Base-by-base conservation (phyloP, 805 yeast species). In the Maudiozyma bulderi region DNA sequence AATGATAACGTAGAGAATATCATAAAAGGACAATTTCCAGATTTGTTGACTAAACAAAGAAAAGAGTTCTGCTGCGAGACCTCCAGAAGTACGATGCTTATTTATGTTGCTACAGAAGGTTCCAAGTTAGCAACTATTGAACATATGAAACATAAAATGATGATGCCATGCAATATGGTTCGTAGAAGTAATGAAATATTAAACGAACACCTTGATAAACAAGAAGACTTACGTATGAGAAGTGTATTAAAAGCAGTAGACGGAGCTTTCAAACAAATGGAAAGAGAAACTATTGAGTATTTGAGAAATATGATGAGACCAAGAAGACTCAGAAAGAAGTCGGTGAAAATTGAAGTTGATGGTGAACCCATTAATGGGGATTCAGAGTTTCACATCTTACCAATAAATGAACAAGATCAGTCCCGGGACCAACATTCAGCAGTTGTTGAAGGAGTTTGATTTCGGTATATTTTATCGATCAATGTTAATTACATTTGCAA, bases 51-150 rank as follows among this genome's bases (percentile, higher is more conserved):
- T 26, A 74, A 77, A 5, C 57, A 73, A 10, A 62, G 69, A 10
- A 74, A 74, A 13, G 70, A 68, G 3, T 72, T 65, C 48, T 68
- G 80, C 5, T 81, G 80, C 61, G 90, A 84, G 65, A 50, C 81
- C 38, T 69, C 77, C 44, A 76, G 81, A 62, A 71, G 80, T n/a
- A 39, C 71, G 15, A 65, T 71, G 43, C 64, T 80, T 35, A 47
- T 74, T 8, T 52, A 60, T 35, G 73, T 72, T 52, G 68, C 72
- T n/a, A 54, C 71, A 8, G 54, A 59, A 37, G 67, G 76, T 50
- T 61, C 72, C 2, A 54, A 39, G 20, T 26, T 29, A 8, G 14
- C 42, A 11, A 28, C 30, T n/a, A 11, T 39, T 7, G 8, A 39
- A 26, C 42, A 26, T 13, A 20, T 39, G 42, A 28, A 5, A 9